phyloP scores from a whole-genome alignment of 495 filamentous ascomycete species.

The Penicillium mononematosum region DNA sequence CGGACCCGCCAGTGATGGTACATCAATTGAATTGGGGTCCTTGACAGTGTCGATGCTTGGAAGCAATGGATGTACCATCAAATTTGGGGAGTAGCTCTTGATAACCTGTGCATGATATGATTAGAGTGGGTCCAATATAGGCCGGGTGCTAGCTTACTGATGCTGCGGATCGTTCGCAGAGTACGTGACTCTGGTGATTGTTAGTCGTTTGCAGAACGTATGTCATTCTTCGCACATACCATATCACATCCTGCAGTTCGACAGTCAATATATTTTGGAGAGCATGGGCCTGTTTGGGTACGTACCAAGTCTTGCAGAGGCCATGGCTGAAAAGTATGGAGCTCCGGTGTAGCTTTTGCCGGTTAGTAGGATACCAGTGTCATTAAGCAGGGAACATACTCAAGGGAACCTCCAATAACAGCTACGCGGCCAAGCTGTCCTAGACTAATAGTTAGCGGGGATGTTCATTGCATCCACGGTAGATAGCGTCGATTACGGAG shows the following conservation, averaged over 20 bases:
- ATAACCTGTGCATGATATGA: conserved; percentile 55
- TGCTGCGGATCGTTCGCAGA: conserved; percentile 87
- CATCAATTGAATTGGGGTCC: conserved; percentile 44
- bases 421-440: conserved; percentile 90
- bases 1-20: conserved; percentile 59
- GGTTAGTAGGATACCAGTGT: conserved; percentile 18
- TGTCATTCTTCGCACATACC: conserved; percentile 41
- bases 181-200: conserved; percentile 76
- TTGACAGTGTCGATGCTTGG: conserved; percentile 59
- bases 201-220: conserved; percentile 6
- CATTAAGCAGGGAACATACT: conserved; percentile 46
- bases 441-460: conserved; percentile 31
- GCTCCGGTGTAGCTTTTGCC: conserved; percentile 80
- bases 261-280: not conserved
- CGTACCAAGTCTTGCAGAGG: conserved; percentile 74
- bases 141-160: conserved; percentile 33
- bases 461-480: not conserved
- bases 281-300: not conserved
- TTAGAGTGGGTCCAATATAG: not conserved
- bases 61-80: conserved; percentile 98
- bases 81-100: conserved; percentile 95
- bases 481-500: not conserved
- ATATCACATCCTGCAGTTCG: conserved; percentile 67
- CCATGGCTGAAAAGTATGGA: conserved; percentile 97
- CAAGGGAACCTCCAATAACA: conserved; percentile 91